phyloP scores from a whole-genome alignment of 2,329 filamentous ascomycete species.

The Cercospora nicotianae region DNA sequence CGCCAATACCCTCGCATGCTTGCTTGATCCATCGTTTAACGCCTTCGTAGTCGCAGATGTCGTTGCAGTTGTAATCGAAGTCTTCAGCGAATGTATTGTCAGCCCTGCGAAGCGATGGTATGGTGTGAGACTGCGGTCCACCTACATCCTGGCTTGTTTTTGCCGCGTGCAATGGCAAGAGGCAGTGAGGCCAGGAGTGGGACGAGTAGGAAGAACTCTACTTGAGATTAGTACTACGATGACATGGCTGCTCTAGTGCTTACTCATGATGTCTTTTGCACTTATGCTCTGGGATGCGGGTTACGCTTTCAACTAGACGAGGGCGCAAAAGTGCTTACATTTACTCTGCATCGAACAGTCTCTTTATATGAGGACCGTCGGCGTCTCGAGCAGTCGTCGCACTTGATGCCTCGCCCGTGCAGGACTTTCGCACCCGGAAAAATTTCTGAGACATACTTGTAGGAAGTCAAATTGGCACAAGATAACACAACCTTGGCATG shows the following conservation, averaged over 20 bases:
- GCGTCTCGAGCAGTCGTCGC: no score
- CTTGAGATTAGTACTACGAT: background rate
- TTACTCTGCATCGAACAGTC: background rate
- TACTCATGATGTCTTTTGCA: background rate
- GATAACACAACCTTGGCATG: background rate
- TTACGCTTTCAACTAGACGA: background rate
- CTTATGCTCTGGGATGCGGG: background rate
- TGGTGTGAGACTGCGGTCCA: no score
- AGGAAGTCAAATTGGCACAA: background rate
- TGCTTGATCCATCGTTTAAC: conserved; percentile 8
- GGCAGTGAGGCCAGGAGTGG: background rate
- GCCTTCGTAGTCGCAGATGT: background rate
- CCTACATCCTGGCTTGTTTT: background rate
- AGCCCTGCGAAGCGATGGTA: no score
- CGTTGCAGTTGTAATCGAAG: conserved; percentile 7
- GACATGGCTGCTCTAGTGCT: background rate
- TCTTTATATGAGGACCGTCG: background rate
- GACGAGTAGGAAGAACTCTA: background rate
- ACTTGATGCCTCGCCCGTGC: background rate
- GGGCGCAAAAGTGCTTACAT: background rate
- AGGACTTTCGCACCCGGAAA: background rate
- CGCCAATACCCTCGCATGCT: conserved; percentile 12
- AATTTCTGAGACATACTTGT: background rate
- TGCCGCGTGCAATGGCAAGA: background rate
- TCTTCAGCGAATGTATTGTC: no score